Base-by-base conservation (phyloP, 1,139 yeast species). In the Kluyveromyces marxianus region DNA sequence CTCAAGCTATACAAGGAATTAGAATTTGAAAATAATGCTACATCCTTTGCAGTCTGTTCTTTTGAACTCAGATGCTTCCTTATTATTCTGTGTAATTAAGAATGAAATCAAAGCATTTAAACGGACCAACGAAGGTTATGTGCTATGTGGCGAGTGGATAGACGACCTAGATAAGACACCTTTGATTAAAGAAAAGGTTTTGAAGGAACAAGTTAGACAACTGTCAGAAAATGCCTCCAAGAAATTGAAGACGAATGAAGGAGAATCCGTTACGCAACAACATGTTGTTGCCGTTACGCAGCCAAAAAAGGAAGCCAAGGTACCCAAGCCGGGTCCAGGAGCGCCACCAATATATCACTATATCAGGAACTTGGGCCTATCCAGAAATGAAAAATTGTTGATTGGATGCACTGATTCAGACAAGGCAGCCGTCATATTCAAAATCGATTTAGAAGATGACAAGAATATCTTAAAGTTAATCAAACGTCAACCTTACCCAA, bases 321-420 rank as follows among this genome's bases (percentile, higher is more conserved):
- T 76, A 35, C 83, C 86, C 10, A 70, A 72, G 7, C 83, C 85
- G 3, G 85, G 84, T 1, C 74, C 79, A 1, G 86, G 84, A 2
- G 84, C 85, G 2, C 86, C 86, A 28, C 77, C 76, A 41, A 70
- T 78, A 26, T 78, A 72, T 63, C 81, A 81, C 52, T 78, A 80
- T 54, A 77, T 90, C 44, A 75, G 94, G 60, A 75, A 79, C 25
- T 65, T 88, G 54, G 65, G 67, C 4, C 60, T 87, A 37, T 69
- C 83, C 14, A 62, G 69, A 27, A 72, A 79, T 57, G 87, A 77
- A 30, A 63, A 70, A 41, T 71, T 72, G 55, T 63, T 90, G 37
- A 69, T 86, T 30, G 85, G 81, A 1, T 80, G 87, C 35, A 82
- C 95, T 3, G 96, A 87, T 59, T 83, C 83, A 51, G 94, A 86